Percentiles rank a stretch among this genome's conserved stretches.
Conservation (phyloP, 75 land plant species). For the Cunninghamia lanceolata region DNA sequence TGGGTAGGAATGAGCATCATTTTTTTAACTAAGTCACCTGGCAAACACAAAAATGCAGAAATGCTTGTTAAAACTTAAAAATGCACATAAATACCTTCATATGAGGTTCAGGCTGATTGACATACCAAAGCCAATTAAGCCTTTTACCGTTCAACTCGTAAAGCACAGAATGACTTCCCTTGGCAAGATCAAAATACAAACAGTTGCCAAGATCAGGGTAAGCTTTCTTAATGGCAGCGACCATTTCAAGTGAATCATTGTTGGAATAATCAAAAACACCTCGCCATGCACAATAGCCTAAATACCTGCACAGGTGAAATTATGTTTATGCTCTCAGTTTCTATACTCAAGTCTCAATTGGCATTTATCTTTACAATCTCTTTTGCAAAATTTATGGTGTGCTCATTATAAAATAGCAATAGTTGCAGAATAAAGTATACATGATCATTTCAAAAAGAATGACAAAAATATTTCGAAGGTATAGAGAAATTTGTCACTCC, state of each 20-base stretch:
- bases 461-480: background rate
- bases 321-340: background rate
- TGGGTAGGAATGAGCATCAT: background rate
- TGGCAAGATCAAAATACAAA: constrained; percentile 69
- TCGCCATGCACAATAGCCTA: constrained; percentile 89
- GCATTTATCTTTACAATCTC: background rate
- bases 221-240: constrained; percentile 23
- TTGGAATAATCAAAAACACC: constrained; percentile 65
- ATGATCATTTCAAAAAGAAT: background rate
- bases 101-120: constrained; percentile 69
- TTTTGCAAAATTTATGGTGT: background rate
- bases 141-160: constrained; percentile 62
- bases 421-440: background rate
- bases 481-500: background rate
- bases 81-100: constrained; percentile 39
- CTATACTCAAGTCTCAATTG: background rate
- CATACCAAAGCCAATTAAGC: constrained; percentile 85
- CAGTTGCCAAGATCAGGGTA: constrained; percentile 80
- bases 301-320: constrained; percentile 47
- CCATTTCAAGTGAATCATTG: constrained; percentile 38
- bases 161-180: constrained; percentile 53
- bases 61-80: background rate
- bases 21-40: background rate
- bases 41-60: background rate
- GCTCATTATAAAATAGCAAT: background rate